Conservation (phyloP, 225 moss, liverwort and hornwort species). For the Asterella californica region DNA sequence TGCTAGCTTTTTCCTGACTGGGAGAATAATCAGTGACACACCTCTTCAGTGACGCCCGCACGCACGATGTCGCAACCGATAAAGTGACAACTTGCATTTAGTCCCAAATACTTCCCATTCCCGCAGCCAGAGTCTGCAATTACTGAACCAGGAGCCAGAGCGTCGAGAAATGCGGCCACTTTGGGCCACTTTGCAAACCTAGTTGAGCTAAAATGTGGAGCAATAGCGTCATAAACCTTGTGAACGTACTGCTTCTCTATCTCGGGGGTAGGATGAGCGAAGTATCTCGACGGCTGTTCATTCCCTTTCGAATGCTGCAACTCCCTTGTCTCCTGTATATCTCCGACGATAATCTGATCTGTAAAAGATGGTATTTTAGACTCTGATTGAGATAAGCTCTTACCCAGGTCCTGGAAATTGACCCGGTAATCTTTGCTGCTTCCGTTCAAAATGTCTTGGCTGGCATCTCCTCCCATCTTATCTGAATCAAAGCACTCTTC, state of each 20-base stretch:
- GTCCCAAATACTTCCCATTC: slow-evolving; percentile 91
- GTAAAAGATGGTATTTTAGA: not conserved
- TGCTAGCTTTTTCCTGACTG: not conserved
- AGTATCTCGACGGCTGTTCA: not conserved
- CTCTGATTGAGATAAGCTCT: not conserved
- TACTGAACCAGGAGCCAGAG: slow-evolving; percentile 67
- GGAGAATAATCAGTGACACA: slow-evolving; percentile 1
- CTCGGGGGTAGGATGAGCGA: slow-evolving; percentile 50
- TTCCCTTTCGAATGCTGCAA: not conserved
- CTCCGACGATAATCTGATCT: not conserved
- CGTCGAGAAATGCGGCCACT: slow-evolving; percentile 74
- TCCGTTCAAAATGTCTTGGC: not conserved
- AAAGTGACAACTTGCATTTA: slow-evolving; percentile 70
- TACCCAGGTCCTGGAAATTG: not conserved
- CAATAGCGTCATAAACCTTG: slow-evolving; percentile 94
- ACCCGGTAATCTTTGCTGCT: not conserved
- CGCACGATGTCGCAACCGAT: slow-evolving; percentile 93
- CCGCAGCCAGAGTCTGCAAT: slow-evolving; percentile 95
- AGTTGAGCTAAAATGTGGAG: slow-evolving; percentile 96
- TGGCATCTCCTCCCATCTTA: slow-evolving; percentile 4
- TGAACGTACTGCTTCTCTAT: slow-evolving; percentile 95
- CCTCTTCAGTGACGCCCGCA: slow-evolving; percentile 96
- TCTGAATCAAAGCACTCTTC: slow-evolving; percentile 26
- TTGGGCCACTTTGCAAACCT: slow-evolving; percentile 97
- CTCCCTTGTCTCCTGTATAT: not conserved